Base-by-base conservation (phyloP, 2,329 filamentous ascomycete genomes). In the Pseudogymnoascus sp. region DNA sequence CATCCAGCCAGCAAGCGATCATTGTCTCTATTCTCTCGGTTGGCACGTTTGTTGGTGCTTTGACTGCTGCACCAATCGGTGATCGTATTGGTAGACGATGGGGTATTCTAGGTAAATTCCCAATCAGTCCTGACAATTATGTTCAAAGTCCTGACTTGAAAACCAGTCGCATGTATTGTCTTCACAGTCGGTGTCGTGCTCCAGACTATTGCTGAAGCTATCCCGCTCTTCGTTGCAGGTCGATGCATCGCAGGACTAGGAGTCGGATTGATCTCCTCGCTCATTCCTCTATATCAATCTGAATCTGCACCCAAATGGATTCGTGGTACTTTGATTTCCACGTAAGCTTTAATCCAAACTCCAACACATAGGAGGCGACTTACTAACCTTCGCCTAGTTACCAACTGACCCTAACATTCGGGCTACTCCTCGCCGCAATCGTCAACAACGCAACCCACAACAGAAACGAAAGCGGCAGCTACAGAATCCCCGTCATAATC, bases 301-400 rank as follows among this genome's bases (percentile, higher is more conserved):
- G 88, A 91, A 75, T 90, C 89, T 77, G 85, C 87, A 0, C 88
- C 88, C 1, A 89, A 89, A 76, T 90, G 87, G 87, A 88, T 91
- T 67, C 80, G 88, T 72, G 88, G 88, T 66, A 84, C 84, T 2
- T 80, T 90, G 14, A 86, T 90, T 59, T 30, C 28, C 28, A 30
- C 28, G 28, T 30, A 30, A 30, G 28, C 28, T 8, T 30, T 30
- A 30, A 30, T 88, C 86, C 71, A 83, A 87, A 9, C 39, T 16
- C 22, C 39, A 16, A 45, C 39, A 45, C n/a, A 16, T 45, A 45
- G 11, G 8, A 45, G 7, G 12, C 5, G 22, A 16, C 39, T 23
- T 45, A 58, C 90, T 90, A 30, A 30, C 7, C 28, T 30, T 30
- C 28, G 8, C 28, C 28, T 30, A 30, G 28, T 8, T 30, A 30